Percentiles rank a stretch among this genome's conserved stretches.
These are phyloP conservation scores for Epichloe sp. DNA, from an alignment of 2,329 filamentous ascomycete species.

Conservation along the genomic window DNA sequence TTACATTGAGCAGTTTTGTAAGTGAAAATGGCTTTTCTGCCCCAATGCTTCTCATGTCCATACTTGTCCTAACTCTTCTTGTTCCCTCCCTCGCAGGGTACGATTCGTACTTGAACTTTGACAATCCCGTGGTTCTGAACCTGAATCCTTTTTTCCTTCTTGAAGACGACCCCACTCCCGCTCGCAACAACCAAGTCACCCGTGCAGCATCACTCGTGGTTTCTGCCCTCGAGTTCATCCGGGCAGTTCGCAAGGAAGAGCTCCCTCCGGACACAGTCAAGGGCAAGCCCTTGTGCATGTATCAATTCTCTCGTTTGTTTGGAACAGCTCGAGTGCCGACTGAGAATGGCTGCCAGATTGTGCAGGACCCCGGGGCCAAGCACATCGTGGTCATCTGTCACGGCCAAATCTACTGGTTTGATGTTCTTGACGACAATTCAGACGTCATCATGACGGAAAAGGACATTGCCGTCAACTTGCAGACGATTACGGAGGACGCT, in stretches of 20 bases:
- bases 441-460: conserved; percentile 96
- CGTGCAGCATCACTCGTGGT: conserved; percentile 83
- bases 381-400: conserved; percentile 89
- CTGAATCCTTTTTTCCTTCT: conserved; percentile 91
- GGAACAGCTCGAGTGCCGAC: conserved; percentile 91
- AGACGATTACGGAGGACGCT: conserved; percentile 86
- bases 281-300: conserved; percentile 87
- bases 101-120: conserved; percentile 94
- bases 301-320: conserved; percentile 91
- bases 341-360: conserved; percentile 88
- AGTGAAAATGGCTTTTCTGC: conserved; percentile 21
- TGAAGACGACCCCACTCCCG: conserved; percentile 93
- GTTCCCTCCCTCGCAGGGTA: conserved; percentile 52
- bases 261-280: conserved; percentile 77
- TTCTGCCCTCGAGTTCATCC: conserved; percentile 81
- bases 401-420: conserved; percentile 98
- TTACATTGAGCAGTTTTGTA: conserved; percentile 98
- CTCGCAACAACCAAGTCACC: conserved; percentile 91
- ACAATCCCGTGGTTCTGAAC: conserved; percentile 94
- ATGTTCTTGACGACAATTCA: conserved; percentile 85
- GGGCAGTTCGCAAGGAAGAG: conserved; percentile 86
- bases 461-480: conserved; percentile 80
- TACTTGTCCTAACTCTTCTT: conserved; percentile 4
- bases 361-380: conserved; percentile 84
- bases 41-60: not conserved